A percentile compares a stretch with the other conserved stretches of the same genome.
Evolutionary conservation across 257 asterid genomes (phyloP).

Genomic region (Rhazya stricta): DNA sequence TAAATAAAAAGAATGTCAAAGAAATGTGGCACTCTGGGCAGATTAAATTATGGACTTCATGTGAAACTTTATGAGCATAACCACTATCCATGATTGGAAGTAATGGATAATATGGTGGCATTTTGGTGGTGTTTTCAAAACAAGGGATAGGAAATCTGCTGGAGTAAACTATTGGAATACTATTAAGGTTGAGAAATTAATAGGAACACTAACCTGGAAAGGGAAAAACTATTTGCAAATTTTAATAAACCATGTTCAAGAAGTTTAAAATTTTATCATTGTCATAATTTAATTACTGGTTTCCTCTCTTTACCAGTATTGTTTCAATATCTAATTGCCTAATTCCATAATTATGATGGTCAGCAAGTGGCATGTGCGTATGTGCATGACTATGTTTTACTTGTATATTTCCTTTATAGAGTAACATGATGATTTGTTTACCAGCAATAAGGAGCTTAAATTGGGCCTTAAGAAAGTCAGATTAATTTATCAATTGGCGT

Average conservation of each 20-base stretch:
- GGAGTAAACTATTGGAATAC: background rate
- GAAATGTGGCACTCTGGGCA: background rate
- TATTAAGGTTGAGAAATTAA: background rate
- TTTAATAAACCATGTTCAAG: background rate
- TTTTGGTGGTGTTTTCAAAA: background rate
- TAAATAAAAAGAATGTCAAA: background rate
- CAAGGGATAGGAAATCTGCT: background rate
- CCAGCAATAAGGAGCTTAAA: background rate
- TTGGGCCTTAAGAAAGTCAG: background rate
- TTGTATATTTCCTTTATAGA: background rate
- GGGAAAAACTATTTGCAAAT: background rate
- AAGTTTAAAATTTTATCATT: background rate
- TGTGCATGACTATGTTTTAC: too few relatives aligned
- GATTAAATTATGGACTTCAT: background rate
- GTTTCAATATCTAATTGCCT: background rate
- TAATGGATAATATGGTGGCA: background rate
- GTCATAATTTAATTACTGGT: background rate
- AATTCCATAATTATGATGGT: too few relatives aligned
- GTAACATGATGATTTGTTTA: background rate
- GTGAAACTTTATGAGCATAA: background rate
- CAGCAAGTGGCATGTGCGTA: background rate
- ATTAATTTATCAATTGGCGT: background rate
- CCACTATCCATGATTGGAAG: background rate
- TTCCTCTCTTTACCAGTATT: background rate
- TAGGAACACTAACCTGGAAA: background rate